Evolutionary conservation across 352 stramenopile genomes (phyloP).

Genomic region (Phytophthora litchii): DNA sequence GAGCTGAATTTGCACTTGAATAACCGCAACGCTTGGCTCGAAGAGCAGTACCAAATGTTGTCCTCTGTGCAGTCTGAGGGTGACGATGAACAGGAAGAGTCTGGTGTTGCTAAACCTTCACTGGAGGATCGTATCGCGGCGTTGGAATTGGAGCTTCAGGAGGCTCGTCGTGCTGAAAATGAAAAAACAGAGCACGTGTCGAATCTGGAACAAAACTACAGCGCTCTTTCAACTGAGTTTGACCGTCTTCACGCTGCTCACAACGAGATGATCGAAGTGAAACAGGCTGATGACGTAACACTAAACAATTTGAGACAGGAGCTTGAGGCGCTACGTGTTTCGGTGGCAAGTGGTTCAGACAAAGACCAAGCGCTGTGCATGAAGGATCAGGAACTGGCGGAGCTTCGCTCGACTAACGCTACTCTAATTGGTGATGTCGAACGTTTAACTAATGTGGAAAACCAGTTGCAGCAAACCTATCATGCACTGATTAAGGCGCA

Average conservation of each 20-base stretch:
- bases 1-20: slow-evolving; percentile 82
- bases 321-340: slow-evolving; percentile 34
- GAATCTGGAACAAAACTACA: slow-evolving; percentile 48
- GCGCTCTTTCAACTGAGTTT: slow-evolving; percentile 46
- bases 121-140: slow-evolving; percentile 36
- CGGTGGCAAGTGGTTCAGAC: slow-evolving; percentile 14
- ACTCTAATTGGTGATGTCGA: slow-evolving; percentile 28
- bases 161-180: slow-evolving; percentile 36
- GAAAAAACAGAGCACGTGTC: slow-evolving; percentile 40
- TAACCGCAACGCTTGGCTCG: slow-evolving; percentile 79
- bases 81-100: slow-evolving; percentile 42
- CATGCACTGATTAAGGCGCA: slow-evolving; percentile 37
- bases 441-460: slow-evolving; percentile 38
- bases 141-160: slow-evolving; percentile 50
- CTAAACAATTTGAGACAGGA: slow-evolving; percentile 36
- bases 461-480: slow-evolving; percentile 38
- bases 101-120: slow-evolving; percentile 22
- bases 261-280: slow-evolving; percentile 32
- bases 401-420: slow-evolving; percentile 33
- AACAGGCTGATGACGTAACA: slow-evolving; percentile 29
- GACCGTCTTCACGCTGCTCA: slow-evolving; percentile 41
- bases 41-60: slow-evolving; percentile 70
- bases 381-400: slow-evolving; percentile 38
- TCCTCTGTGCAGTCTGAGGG: slow-evolving; percentile 38
- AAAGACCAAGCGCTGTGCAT: slow-evolving; percentile 33